These are phyloP conservation scores for Oryza punctata DNA, from an alignment of 176 grass and related monocot genomes.

Conservation along the genomic window DNA sequence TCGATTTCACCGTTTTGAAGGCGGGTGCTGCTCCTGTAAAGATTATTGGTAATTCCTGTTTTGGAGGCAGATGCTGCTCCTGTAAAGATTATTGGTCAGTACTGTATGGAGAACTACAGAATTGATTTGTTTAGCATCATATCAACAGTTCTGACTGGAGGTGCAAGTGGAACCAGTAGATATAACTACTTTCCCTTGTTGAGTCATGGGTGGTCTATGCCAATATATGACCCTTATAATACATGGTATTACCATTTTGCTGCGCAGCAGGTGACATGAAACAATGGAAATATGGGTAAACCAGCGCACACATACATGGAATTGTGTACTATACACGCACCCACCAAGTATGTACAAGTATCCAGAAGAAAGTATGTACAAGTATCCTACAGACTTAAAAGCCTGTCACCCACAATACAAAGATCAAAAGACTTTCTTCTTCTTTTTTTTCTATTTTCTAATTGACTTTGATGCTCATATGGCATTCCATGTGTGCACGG, in stretches of 20 bases:
- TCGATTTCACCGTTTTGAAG: conserved; percentile 72
- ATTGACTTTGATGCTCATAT: conserved; percentile 21
- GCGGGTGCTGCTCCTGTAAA: conserved; percentile 67
- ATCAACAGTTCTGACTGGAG: not conserved
- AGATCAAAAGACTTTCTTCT: conserved; percentile 17
- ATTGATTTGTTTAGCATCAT: conserved; percentile 23
- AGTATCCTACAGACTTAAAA: not conserved
- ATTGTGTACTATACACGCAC: conserved; percentile 1
- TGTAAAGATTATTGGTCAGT: conserved; percentile 71
- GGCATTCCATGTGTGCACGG: not conserved
- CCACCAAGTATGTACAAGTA: conserved; percentile 11
- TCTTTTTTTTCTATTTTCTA: conserved; percentile 45
- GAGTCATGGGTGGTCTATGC: conserved; percentile 17
- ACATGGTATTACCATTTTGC: conserved; percentile 26
- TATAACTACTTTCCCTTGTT: conserved; percentile 1
- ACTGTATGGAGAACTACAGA: conserved; percentile 29
- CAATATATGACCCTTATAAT: conserved; percentile 8
- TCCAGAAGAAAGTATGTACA: conserved; percentile 1
- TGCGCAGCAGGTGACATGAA: not conserved
- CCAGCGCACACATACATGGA: conserved; percentile 13
- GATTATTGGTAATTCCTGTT: conserved; percentile 66
- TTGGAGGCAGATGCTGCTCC: conserved; percentile 63
- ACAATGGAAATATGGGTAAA: conserved; percentile 30
- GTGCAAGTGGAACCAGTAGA: not conserved
- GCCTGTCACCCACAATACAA: conserved; percentile 20